Evolutionary conservation across 2,329 filamentous ascomycete species (phyloP), one percentile per base, ranked within the genome.

Genomic region (Huntiella decipiens): DNA sequence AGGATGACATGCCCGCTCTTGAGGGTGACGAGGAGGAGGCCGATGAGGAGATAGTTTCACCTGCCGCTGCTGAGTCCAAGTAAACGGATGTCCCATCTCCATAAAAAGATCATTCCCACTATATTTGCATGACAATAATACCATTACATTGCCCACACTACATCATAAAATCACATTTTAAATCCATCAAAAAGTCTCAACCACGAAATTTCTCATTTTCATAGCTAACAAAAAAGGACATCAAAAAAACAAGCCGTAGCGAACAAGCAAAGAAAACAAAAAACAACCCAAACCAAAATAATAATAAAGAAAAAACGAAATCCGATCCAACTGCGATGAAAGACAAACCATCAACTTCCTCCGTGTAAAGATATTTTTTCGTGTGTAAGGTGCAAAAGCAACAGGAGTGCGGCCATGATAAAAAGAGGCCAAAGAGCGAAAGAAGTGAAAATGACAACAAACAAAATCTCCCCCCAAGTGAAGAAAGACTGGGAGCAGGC

Each of bases 1-100:
- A 77, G 34, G 79, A 84, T 44, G 82, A 85, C 3, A 86, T 93
- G 77, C 85, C 86, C 48, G 75, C 74, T 54, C 75, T 92, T 43
- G 80, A 83, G 61, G 77, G 70, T 22, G 75, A 77, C 50, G 71
- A 70, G 35, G 67, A 67, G 38, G 58, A 56, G 36, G 63, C 66
- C 47, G 63, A 64, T 54, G 62, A 58, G 44, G 61, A 58, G 53
- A 54, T 47, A 35, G 48, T 48, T 48, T 43, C 33, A 46, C 49
- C 45, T 47, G 36, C 36, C 42, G 39, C 34, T 47, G 22, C 45
- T 42, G 41, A 48, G 42, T 19, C 40, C 16, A 42, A 44, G 48
- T 43, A 44, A 39, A 41, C 17, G 17, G 4, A 8, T n/a, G 17
- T 37, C 16, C 17, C n/a, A 16, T 16, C 15, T 13, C 19, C 37